phyloP scores from a whole-genome alignment of 1,284 basidiomycete species.

The Ceratobasidium sp. region DNA sequence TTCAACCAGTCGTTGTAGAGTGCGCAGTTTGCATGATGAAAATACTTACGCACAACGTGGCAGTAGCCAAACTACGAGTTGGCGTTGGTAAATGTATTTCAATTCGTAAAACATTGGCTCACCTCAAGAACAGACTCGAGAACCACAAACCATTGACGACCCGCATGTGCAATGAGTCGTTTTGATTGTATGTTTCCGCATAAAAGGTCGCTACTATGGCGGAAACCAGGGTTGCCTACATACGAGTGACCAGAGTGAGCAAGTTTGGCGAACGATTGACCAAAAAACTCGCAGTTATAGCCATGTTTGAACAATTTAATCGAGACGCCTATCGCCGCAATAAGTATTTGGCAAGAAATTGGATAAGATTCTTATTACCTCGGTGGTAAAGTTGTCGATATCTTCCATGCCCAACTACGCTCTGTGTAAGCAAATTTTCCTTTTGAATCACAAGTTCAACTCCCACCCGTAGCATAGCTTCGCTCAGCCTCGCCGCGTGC shows the following conservation, averaged over 20 bases:
- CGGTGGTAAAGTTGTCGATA: not conserved
- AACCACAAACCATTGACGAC: constrained; percentile 20
- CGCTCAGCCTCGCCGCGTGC: not conserved
- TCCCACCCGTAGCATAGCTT: not conserved
- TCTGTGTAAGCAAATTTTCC: not conserved
- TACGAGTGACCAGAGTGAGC: no score
- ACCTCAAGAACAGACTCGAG: not conserved
- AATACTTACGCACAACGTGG: not conserved
- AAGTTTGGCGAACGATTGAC: no score
- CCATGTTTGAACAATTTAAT: constrained; percentile 16
- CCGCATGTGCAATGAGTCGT: not conserved
- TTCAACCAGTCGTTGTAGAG: no score
- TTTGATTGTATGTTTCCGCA: not conserved
- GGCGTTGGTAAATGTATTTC: not conserved
- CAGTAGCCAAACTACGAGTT: not conserved
- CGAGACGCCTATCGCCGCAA: not conserved
- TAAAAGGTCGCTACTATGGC: not conserved
- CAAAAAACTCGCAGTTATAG: not conserved
- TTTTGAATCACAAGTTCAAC: no score
- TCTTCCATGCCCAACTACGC: not conserved
- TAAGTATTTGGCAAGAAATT: not conserved
- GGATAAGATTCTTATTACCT: not conserved
- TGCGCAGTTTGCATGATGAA: no score
- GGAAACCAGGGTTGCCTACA: not conserved
- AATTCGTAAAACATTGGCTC: not conserved